Evolutionary conservation across 106 monocot species (phyloP).

Genomic region (Xerophyta viscosa): DNA sequence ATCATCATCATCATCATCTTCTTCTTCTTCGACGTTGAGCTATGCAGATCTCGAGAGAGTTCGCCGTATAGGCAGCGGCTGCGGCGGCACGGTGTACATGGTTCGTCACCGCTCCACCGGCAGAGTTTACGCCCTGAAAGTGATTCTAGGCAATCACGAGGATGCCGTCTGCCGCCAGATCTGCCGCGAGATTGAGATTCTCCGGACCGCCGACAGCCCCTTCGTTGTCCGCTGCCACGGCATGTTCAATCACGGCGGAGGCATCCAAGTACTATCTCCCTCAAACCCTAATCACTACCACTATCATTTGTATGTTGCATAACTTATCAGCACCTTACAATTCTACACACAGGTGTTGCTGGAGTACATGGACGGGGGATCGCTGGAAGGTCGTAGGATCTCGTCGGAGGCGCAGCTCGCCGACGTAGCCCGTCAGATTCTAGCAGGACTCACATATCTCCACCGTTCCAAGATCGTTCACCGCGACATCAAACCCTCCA

Average conservation of each 20-base stretch:
- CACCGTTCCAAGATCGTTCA: constrained; percentile 75
- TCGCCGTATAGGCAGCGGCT: constrained; percentile 57
- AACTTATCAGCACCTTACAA: no score
- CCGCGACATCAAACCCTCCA: constrained; percentile 92
- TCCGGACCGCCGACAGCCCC: constrained; percentile 52
- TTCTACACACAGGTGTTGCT: constrained; percentile 47
- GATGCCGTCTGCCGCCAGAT: constrained; percentile 54
- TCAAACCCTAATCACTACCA: not conserved
- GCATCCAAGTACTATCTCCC: constrained; percentile 29
- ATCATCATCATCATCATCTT: no score
- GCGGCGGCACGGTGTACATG: constrained; percentile 61
- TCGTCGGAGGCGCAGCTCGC: constrained; percentile 33
- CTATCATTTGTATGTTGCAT: no score
- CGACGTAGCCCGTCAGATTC: constrained; percentile 55
- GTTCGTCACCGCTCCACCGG: constrained; percentile 43
- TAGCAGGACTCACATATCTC: constrained; percentile 70
- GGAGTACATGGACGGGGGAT: constrained; percentile 68
- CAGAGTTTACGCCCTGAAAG: constrained; percentile 48
- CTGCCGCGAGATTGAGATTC: constrained; percentile 69
- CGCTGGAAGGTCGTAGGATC: constrained; percentile 46
- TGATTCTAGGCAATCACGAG: constrained; percentile 59
- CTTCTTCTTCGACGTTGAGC: constrained; percentile 8
- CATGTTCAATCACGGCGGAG: constrained; percentile 61
- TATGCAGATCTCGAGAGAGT: constrained; percentile 62
- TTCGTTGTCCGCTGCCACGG: constrained; percentile 59